Percentiles rank a stretch among this genome's conserved stretches.
These are phyloP conservation scores for Trifolium repens DNA, from an alignment of 306 rosid genomes.

Conservation along the genomic window DNA sequence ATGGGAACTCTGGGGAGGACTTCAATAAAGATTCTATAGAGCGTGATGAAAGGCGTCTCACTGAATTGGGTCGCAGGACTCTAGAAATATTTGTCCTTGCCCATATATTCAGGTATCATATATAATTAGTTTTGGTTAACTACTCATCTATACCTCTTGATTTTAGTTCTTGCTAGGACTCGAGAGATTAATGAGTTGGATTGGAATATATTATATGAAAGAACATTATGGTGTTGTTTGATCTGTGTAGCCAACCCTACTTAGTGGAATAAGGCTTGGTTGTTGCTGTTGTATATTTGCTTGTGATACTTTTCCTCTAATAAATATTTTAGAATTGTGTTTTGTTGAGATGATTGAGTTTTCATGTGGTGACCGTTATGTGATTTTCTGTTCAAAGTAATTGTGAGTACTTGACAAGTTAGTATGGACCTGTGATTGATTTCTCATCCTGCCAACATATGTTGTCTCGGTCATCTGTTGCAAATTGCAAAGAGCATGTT, in stretches of 20 bases:
- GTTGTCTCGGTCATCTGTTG: background rate
- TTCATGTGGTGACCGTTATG: conserved; percentile 17
- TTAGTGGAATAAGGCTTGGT: background rate
- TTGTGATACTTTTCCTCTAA: conserved; percentile 1
- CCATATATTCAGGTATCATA: conserved; percentile 80
- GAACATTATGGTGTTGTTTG: no score
- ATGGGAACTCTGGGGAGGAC: conserved; percentile 96
- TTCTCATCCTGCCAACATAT: background rate
- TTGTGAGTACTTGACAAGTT: background rate
- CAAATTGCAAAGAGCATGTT: background rate
- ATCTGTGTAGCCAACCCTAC: no score
- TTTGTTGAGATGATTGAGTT: conserved; percentile 29
- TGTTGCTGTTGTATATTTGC: conserved; percentile 7
- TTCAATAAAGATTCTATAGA: conserved; percentile 94
- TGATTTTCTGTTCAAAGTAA: background rate
- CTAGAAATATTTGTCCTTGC: conserved; percentile 98
- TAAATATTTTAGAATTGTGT: background rate
- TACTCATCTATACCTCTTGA: conserved; percentile 19
- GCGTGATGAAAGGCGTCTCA: conserved; percentile 98
- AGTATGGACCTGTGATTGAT: background rate
- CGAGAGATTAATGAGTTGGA: no score
- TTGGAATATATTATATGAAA: no score
- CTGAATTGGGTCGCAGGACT: conserved; percentile 96
- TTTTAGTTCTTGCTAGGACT: background rate
- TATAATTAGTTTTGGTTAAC: conserved; percentile 37